Evolutionary conservation across 2,329 filamentous ascomycete genomes (phyloP).

Genomic region (Pseudomassariella vexata): DNA sequence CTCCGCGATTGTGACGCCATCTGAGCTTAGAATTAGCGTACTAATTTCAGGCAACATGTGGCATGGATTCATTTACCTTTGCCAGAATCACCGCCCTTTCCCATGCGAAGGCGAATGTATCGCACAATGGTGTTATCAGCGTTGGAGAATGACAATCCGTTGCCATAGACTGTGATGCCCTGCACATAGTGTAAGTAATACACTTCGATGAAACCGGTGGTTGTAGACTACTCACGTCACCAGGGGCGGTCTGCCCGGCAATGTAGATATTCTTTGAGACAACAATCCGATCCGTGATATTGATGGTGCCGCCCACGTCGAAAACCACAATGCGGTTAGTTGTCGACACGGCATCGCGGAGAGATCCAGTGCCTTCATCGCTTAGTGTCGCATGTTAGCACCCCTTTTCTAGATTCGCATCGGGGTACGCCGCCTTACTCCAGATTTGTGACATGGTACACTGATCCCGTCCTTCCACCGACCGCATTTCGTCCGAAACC

Average conservation of each 20-base stretch:
- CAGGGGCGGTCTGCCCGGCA: constrained; percentile 43
- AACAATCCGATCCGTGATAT: constrained; percentile 38
- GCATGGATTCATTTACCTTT: constrained; percentile 24
- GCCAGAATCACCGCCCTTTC: constrained; percentile 40
- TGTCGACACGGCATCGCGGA: constrained; percentile 43
- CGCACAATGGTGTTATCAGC: constrained; percentile 47
- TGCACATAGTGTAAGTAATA: constrained; percentile 17
- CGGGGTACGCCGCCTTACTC: constrained; percentile 22
- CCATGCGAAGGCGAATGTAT: constrained; percentile 51
- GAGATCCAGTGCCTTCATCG: constrained; percentile 40
- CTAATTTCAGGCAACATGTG: too few relatives aligned
- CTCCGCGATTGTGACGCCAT: constrained; percentile 46
- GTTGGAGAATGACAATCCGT: constrained; percentile 45
- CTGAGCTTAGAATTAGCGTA: constrained; percentile 18
- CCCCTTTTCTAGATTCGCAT: background rate
- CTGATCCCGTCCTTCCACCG: constrained; percentile 38
- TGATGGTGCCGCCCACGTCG: constrained; percentile 42
- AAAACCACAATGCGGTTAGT: constrained; percentile 44
- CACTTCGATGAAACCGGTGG: constrained; percentile 41
- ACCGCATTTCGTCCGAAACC: constrained; percentile 41
- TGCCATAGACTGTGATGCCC: constrained; percentile 47
- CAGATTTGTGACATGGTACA: constrained; percentile 43
- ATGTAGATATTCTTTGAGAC: constrained; percentile 42
- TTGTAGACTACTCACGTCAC: constrained; percentile 30
- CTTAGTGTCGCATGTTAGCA: too few relatives aligned